These are phyloP conservation scores for Aspergillus sp. DNA, from an alignment of 2,329 filamentous ascomycete genomes.

Conservation along the genomic window DNA sequence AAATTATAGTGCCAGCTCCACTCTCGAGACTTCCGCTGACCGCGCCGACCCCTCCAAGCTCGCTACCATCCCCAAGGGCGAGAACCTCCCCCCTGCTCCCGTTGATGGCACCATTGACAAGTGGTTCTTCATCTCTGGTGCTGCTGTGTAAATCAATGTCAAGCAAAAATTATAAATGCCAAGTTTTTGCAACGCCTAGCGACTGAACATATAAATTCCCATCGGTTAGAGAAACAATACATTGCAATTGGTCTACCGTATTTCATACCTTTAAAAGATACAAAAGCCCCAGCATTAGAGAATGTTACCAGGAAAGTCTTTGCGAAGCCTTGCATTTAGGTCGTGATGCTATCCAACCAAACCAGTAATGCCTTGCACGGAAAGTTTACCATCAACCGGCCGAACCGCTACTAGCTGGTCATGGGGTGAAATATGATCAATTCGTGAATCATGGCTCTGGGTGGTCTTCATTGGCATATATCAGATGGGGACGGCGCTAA, in stretches of 20 bases:
- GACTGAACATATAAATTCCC: constrained; percentile 10
- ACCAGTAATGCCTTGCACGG: no score
- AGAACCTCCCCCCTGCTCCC: constrained; percentile 80
- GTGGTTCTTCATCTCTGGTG: constrained; percentile 99
- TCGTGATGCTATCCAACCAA: no score
- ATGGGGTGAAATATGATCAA: no score
- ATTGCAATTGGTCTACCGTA: not conserved
- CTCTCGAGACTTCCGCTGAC: constrained; percentile 68
- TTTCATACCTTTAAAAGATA: not conserved
- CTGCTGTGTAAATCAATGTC: constrained; percentile 64
- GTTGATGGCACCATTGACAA: constrained; percentile 98
- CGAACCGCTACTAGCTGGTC: no score
- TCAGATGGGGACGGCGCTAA: not conserved
- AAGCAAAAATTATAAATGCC: constrained; percentile 31
- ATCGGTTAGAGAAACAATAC: constrained; percentile 2
- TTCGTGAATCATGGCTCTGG: not conserved
- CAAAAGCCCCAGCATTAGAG: no score
- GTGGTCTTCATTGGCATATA: not conserved
- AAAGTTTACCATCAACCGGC: no score
- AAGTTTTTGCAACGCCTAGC: constrained; percentile 12
- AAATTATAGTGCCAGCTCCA: constrained; percentile 69
- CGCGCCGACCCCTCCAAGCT: constrained; percentile 69
- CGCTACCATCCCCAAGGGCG: constrained; percentile 72
- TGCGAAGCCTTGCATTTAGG: no score
- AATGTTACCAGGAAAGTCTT: no score